Evolutionary conservation across 148 eudicot genomes (phyloP).

Genomic region (Diospyros kaki): DNA sequence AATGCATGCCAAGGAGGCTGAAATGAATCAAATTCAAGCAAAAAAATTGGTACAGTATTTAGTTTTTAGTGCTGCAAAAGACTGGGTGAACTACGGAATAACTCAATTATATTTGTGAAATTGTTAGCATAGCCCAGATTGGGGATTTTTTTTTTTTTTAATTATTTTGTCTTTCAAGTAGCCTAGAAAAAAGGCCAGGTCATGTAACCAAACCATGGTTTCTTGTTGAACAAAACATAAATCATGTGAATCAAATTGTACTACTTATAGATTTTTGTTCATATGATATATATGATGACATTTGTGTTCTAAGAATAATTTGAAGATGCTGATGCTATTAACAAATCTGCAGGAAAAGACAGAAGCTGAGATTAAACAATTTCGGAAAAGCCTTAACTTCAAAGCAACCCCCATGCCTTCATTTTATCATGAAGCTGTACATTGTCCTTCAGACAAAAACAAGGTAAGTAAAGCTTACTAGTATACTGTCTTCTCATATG

Average conservation of each 20-base stretch:
- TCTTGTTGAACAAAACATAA: neutral
- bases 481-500: neutral
- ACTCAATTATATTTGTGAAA: no score
- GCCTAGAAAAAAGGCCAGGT: neutral
- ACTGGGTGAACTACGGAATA: no score
- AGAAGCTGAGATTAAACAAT: slow-evolving; percentile 41
- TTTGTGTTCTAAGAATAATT: neutral
- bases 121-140: neutral
- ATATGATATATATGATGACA: neutral
- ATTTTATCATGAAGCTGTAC: slow-evolving; percentile 35
- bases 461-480: slow-evolving; percentile 32
- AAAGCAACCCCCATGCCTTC: slow-evolving; percentile 63
- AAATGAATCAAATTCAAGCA: slow-evolving; percentile 24
- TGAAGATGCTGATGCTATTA: slow-evolving; percentile 8
- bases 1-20: slow-evolving; percentile 29
- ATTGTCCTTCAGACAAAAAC: slow-evolving; percentile 20
- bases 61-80: neutral
- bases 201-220: neutral
- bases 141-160: no score
- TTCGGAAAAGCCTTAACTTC: slow-evolving; percentile 45
- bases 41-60: slow-evolving; percentile 12
- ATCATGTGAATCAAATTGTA: neutral
- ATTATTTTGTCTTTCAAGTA: neutral
- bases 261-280: neutral
- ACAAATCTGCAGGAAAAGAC: slow-evolving; percentile 43